phyloP scores from a whole-genome alignment of 2,329 filamentous ascomycete species.

The Aspergillus clavatus region DNA sequence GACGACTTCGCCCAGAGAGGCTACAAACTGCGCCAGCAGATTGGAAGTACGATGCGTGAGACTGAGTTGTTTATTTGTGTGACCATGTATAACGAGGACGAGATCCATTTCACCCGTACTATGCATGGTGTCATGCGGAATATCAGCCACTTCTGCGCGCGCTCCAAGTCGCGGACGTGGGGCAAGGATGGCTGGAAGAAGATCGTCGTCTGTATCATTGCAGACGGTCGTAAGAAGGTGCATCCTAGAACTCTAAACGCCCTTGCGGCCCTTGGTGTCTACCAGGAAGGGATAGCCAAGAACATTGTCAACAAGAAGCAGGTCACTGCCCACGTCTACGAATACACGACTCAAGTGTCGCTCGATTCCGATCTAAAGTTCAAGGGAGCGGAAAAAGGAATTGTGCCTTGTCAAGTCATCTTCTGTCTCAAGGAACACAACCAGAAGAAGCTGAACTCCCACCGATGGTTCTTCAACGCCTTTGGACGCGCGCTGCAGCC shows the following conservation, averaged over 20 bases:
- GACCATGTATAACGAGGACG: conserved; percentile 99
- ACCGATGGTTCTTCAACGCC: conserved; percentile 99
- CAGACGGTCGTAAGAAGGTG: conserved; percentile 88
- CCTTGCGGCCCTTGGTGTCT: conserved; percentile 92
- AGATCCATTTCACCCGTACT: conserved; percentile 91
- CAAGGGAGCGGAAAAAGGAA: conserved; percentile 98
- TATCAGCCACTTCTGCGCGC: conserved; percentile 90
- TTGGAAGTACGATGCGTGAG: conserved; percentile 76
- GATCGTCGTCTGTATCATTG: conserved; percentile 95
- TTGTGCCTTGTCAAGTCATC: conserved; percentile 95
- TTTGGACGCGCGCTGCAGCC: conserved; percentile 89
- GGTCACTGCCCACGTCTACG: conserved; percentile 94
- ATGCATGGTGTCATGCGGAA: conserved; percentile 99
- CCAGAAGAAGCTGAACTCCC: conserved; percentile 94
- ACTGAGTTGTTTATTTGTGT: conserved; percentile 95
- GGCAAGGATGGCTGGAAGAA: conserved; percentile 98
- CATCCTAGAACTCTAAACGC: conserved; percentile 91
- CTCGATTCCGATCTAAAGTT: conserved; percentile 94
- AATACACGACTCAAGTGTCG: conserved; percentile 97
- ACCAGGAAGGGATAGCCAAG: conserved; percentile 97
- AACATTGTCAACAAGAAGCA: conserved; percentile 95
- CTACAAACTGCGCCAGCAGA: conserved; percentile 89
- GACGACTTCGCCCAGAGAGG: conserved; percentile 86
- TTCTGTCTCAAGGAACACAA: conserved; percentile 99
- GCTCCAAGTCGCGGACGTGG: conserved; percentile 90